Percentiles rank a stretch among this genome's conserved stretches.
Conservation (phyloP, 495 filamentous ascomycete genomes). For the Penicillium manginii region DNA sequence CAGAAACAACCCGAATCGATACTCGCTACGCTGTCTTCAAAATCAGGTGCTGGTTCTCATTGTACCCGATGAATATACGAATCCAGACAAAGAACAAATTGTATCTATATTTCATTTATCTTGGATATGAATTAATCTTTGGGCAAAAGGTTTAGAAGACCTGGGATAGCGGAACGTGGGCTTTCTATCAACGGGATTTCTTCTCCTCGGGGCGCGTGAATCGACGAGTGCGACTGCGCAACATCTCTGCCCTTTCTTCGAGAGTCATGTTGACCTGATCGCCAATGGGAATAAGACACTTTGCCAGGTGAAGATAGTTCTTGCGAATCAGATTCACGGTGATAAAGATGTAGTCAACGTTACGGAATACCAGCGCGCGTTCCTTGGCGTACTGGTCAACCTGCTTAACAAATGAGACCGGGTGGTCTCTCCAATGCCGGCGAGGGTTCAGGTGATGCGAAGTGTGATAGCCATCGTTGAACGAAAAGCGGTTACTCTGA, state of each 20-base stretch:
- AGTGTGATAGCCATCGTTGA: constrained; percentile 79
- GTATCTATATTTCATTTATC: not conserved
- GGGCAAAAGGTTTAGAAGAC: not conserved
- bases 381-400: constrained; percentile 62
- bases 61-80: too few relatives aligned
- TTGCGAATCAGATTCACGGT: constrained; percentile 62
- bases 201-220: constrained; percentile 62
- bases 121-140: not conserved
- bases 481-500: constrained; percentile 73
- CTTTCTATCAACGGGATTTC: constrained; percentile 28
- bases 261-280: constrained; percentile 65
- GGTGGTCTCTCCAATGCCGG: constrained; percentile 76
- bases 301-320: constrained; percentile 65
- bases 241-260: constrained; percentile 62
- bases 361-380: constrained; percentile 68
- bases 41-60: too few relatives aligned
- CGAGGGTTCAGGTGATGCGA: constrained; percentile 75
- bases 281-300: constrained; percentile 69
- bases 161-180: too few relatives aligned
- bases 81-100: too few relatives aligned
- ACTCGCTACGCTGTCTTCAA: too few relatives aligned
- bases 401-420: constrained; percentile 64
- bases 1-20: too few relatives aligned
- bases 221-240: constrained; percentile 61
- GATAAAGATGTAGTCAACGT: constrained; percentile 73